phyloP scores from a whole-genome alignment of 176 grass and related monocot species.

The Triticum timopheevii region DNA sequence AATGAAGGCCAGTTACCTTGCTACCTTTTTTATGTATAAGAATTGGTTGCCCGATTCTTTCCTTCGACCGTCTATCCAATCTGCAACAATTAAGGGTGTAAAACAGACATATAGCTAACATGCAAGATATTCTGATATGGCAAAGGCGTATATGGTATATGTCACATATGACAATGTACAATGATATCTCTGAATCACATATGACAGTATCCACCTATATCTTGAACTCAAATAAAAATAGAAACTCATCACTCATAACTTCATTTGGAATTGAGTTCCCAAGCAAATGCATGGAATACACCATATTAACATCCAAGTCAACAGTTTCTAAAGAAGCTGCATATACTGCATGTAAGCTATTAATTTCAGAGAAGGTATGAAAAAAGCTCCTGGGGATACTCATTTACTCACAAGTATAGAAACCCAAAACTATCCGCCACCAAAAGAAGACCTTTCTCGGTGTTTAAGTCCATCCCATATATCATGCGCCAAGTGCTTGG shows the following conservation, averaged over 20 bases:
- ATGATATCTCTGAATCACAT: background rate
- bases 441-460: constrained; percentile 77
- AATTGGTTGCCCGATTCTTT: constrained; percentile 62
- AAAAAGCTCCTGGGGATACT: constrained; percentile 15
- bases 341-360: background rate
- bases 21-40: constrained; percentile 93
- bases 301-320: background rate
- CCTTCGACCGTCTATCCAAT: constrained; percentile 70
- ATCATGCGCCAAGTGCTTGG: constrained; percentile 83
- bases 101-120: background rate
- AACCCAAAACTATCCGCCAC: constrained; percentile 93
- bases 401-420: constrained; percentile 77
- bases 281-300: constrained; percentile 13
- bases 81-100: constrained; percentile 26
- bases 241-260: background rate
- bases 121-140: background rate
- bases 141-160: background rate
- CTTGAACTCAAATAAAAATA: background rate
- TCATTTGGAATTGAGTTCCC: background rate
- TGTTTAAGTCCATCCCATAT: constrained; percentile 91
- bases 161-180: background rate
- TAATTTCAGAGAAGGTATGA: background rate
- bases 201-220: background rate
- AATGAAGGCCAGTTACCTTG: constrained; percentile 90
- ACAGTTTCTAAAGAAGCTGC: background rate